Conservation (phyloP, 345 rosid genomes). For the Draba incana region DNA sequence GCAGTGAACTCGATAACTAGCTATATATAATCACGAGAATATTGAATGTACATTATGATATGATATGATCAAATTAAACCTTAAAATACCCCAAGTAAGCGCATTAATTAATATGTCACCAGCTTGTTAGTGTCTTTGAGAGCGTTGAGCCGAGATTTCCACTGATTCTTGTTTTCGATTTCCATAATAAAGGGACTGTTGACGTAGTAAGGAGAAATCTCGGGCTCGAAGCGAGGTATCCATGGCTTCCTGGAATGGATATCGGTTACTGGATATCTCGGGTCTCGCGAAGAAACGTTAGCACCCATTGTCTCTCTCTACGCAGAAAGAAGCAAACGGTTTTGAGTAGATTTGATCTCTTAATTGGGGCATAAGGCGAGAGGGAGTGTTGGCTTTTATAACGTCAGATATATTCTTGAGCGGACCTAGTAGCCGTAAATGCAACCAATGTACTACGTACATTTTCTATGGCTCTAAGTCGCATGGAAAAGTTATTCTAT, state of each 20-base stretch:
- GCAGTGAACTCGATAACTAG: conserved; percentile 76
- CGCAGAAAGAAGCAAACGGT: conserved; percentile 8
- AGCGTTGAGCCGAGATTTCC: conserved; percentile 61
- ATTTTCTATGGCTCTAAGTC: not conserved
- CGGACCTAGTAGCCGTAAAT: conserved; percentile 7
- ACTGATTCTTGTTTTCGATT: conserved; percentile 55
- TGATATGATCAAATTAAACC: not conserved
- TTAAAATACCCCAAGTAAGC: not conserved
- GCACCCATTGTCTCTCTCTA: conserved; percentile 39
- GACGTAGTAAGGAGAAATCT: conserved; percentile 26
- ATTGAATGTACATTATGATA: not conserved
- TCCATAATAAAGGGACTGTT: conserved; percentile 42
- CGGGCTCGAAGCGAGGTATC: conserved; percentile 28
- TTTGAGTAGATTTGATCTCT: conserved; percentile 10
- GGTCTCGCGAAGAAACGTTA: conserved; percentile 22
- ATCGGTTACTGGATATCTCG: conserved; percentile 8
- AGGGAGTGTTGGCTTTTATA: conserved; percentile 26
- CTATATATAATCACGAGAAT: conserved; percentile 39
- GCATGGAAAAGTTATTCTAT: not conserved
- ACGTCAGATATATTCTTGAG: conserved; percentile 6
- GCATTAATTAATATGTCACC: conserved; percentile 41
- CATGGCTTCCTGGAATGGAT: conserved; percentile 25
- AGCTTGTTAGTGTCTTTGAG: conserved; percentile 61
- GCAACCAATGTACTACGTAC: not conserved
- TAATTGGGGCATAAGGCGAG: conserved; percentile 14